Percentiles rank a stretch among this genome's conserved stretches.
Conservation (phyloP, 139 green algal species). For the Pycnococcus provasolii region DNA sequence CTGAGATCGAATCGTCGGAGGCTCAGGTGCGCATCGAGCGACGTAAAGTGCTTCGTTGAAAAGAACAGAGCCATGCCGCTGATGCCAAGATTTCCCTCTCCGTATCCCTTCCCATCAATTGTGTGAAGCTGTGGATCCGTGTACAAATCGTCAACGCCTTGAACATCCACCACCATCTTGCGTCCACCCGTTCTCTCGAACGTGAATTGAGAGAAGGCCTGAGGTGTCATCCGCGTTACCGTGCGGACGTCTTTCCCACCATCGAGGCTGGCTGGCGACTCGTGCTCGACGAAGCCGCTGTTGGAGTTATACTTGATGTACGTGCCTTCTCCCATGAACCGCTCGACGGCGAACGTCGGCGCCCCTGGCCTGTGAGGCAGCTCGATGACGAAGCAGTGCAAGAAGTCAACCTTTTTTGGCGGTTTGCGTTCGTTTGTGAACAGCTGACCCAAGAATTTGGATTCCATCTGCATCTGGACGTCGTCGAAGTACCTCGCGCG, state of each 20-base stretch:
- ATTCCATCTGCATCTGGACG: background rate
- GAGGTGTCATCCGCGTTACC: constrained; percentile 19
- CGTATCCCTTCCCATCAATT: background rate
- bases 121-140: constrained; percentile 35
- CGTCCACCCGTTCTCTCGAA: constrained; percentile 9
- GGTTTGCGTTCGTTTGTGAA: background rate
- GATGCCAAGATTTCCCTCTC: background rate
- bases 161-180: constrained; percentile 35
- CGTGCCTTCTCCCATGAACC: constrained; percentile 29
- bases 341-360: constrained; percentile 19
- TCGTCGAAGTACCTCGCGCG: background rate
- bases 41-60: background rate
- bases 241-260: too few species aligned
- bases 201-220: constrained; percentile 36
- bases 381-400: background rate
- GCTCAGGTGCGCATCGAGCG: too few species aligned
- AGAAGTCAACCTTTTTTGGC: constrained; percentile 1
- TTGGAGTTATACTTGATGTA: constrained; percentile 31
- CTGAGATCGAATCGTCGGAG: too few species aligned
- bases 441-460: background rate
- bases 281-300: constrained; percentile 1
- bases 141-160: constrained; percentile 32
- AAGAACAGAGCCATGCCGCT: background rate
- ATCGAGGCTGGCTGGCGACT: too few species aligned
- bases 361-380: background rate